phyloP scores from a whole-genome alignment of 2,329 filamentous ascomycete species.

The Xylariales sp. region DNA sequence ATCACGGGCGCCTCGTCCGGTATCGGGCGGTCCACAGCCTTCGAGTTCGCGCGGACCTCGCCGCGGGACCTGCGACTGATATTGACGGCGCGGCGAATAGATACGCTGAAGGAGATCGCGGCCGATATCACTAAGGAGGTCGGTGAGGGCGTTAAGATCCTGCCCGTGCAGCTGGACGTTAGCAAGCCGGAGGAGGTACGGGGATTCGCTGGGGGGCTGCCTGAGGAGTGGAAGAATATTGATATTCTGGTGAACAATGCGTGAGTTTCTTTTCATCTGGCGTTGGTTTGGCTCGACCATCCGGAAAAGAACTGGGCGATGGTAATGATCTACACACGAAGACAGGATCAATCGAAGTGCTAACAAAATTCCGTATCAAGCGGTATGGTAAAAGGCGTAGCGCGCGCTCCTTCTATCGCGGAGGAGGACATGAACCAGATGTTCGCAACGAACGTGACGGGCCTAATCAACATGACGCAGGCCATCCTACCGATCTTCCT shows the following conservation, averaged over 20 bases:
- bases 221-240: constrained; percentile 77
- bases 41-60: constrained; percentile 86
- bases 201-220: constrained; percentile 67
- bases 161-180: constrained; percentile 82
- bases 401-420: constrained; percentile 76
- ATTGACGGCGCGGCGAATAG: constrained; percentile 80
- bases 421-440: constrained; percentile 80
- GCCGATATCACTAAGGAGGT: constrained; percentile 72
- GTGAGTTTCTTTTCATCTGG: constrained; percentile 46
- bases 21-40: constrained; percentile 77
- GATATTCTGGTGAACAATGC: constrained; percentile 95
- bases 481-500: constrained; percentile 80
- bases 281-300: background rate
- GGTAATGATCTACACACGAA: too few species aligned
- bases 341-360: too few species aligned
- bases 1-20: constrained; percentile 91
- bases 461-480: constrained; percentile 95
- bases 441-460: constrained; percentile 91
- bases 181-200: constrained; percentile 72
- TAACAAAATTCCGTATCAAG: constrained; percentile 37
- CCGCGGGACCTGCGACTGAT: constrained; percentile 77
- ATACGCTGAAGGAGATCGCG: constrained; percentile 71
- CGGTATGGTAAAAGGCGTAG: constrained; percentile 84
- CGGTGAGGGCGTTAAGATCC: constrained; percentile 73
- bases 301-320: too few species aligned